Evolutionary conservation across 306 rosid genomes (phyloP), one percentile per base, ranked within the genome.

Genomic region (Cucurbita moschata): DNA sequence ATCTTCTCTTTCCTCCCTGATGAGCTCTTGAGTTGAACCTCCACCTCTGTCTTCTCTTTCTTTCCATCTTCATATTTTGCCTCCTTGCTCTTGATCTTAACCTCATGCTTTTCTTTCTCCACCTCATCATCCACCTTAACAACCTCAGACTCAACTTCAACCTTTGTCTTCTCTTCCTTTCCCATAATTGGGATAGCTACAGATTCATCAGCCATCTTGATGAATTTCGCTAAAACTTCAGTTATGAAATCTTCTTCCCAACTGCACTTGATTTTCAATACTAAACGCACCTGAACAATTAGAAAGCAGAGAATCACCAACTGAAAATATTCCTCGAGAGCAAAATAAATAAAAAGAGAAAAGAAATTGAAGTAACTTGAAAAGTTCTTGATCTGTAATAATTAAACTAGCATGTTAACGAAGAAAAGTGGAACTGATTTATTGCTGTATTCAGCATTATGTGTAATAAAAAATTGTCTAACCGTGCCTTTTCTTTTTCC

Each of bases 1-100:
- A 80, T 11, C 63, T 76, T 54, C 52, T 76, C 73, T 72, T 82
- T 83, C 76, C 62, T 81, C 35, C 70, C 68, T 1, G 85, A 76
- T 74, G 86, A 85, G 82, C 76, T 80, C 82, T 87, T 83, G 79
- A 76, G 8, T 57, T 87, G 85, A 73, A 77, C 4, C 79, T 84
- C 81, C 44, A 63, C 26, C 75, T 65, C 79, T 52, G 71, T 16
- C 82, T 85, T 84, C 68, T 83, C 82, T 65, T 77, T 80, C 66
- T 76, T 80, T 23, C 50, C 81, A 60, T 80, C 79, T 15, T 80
- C 80, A 30, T 71, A 68, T 37, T 63, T 79, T 51, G 19, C 57
- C 79, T 77, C 83, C 76, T 72, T 68, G 80, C 77, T 87, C 79
- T 81, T 81, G 5, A 78, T 71, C 84, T 80, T 82, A 61, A 78